Percentiles rank a stretch among this genome's conserved stretches.
Evolutionary conservation across 768 basidiomycete genomes (phyloP).

Genomic region (Psilocybe subaeruginosa): DNA sequence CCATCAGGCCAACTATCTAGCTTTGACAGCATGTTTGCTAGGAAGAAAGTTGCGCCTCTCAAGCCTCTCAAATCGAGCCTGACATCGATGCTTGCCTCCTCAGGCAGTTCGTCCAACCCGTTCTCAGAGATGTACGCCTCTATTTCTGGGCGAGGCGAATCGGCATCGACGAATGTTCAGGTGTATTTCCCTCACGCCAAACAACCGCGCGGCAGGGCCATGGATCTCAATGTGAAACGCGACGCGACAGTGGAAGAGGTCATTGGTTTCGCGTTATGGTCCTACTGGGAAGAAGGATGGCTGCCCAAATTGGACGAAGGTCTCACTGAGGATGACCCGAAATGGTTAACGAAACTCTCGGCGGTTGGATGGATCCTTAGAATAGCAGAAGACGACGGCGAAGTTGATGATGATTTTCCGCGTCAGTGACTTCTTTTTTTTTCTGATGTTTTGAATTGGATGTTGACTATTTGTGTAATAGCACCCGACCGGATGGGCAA

Average conservation of each 20-base stretch:
- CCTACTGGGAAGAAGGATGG: slow-evolving; percentile 91
- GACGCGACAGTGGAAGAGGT: slow-evolving; percentile 96
- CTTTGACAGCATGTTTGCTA: slow-evolving; percentile 46
- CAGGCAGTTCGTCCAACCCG: slow-evolving; percentile 74
- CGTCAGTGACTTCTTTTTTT: slow-evolving; percentile 53
- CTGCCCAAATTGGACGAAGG: slow-evolving; percentile 77
- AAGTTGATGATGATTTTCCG: slow-evolving; percentile 98
- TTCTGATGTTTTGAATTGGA: neutral
- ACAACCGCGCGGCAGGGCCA: slow-evolving; percentile 59
- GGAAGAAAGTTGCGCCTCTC: slow-evolving; percentile 48
- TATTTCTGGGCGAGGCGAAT: slow-evolving; percentile 76
- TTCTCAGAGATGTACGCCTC: slow-evolving; percentile 87
- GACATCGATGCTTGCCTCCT: slow-evolving; percentile 73
- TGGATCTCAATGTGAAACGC: slow-evolving; percentile 77
- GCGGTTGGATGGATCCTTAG: slow-evolving; percentile 91
- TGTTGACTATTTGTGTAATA: slow-evolving; percentile 32
- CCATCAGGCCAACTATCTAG: slow-evolving; percentile 9
- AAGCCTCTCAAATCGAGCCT: slow-evolving; percentile 63
- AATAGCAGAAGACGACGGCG: slow-evolving; percentile 96
- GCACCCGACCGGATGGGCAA: slow-evolving; percentile 89
- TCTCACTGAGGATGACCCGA: slow-evolving; percentile 62
- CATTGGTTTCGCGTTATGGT: slow-evolving; percentile 90
- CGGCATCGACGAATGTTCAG: slow-evolving; percentile 64
- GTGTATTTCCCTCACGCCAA: slow-evolving; percentile 86
- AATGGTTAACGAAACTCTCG: slow-evolving; percentile 58